A percentile compares a stretch with the other conserved stretches of the same genome.
These are phyloP conservation scores for Ascochyta clinopodiicola DNA, from an alignment of 2,329 filamentous ascomycete species.

Conservation along the genomic window DNA sequence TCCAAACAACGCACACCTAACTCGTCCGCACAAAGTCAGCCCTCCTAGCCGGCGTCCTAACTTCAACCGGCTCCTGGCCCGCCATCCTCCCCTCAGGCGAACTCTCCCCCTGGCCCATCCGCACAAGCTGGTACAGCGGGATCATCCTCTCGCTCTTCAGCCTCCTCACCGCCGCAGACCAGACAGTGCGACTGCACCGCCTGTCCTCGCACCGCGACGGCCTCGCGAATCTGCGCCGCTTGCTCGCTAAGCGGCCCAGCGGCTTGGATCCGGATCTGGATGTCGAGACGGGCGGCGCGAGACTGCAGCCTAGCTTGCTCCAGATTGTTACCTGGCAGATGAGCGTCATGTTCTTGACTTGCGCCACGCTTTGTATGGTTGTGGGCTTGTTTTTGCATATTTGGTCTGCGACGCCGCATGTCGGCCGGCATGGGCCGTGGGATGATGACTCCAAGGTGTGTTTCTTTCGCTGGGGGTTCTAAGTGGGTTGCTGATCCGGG, in stretches of 20 bases:
- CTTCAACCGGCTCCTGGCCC: slow-evolving; percentile 54
- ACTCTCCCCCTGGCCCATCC: slow-evolving; percentile 50
- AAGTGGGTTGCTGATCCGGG: too few relatives aligned
- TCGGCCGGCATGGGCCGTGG: slow-evolving; percentile 27
- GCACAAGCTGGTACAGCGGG: slow-evolving; percentile 52
- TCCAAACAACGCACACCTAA: too few relatives aligned
- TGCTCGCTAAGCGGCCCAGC: slow-evolving; percentile 30
- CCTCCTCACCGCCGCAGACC: slow-evolving; percentile 54
- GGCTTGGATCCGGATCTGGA: slow-evolving; percentile 14
- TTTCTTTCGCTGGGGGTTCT: background rate
- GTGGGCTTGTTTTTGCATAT: slow-evolving; percentile 47
- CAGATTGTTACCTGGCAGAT: slow-evolving; percentile 50
- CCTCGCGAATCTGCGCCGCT: slow-evolving; percentile 41
- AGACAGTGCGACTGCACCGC: slow-evolving; percentile 52
- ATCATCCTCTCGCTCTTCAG: slow-evolving; percentile 59
- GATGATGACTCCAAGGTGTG: slow-evolving; percentile 37
- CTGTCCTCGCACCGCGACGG: slow-evolving; percentile 51
- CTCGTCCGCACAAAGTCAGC: too few relatives aligned
- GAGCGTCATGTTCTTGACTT: slow-evolving; percentile 45
- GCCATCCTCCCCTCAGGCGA: slow-evolving; percentile 46
- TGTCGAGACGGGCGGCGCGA: slow-evolving; percentile 6
- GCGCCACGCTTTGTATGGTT: slow-evolving; percentile 46
- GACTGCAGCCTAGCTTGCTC: slow-evolving; percentile 28
- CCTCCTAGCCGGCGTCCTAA: slow-evolving; percentile 47
- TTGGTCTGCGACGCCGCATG: slow-evolving; percentile 41